These are phyloP conservation scores for Cupressus sempervirens DNA, from an alignment of 75 land plant genomes.

Conservation along the genomic window DNA sequence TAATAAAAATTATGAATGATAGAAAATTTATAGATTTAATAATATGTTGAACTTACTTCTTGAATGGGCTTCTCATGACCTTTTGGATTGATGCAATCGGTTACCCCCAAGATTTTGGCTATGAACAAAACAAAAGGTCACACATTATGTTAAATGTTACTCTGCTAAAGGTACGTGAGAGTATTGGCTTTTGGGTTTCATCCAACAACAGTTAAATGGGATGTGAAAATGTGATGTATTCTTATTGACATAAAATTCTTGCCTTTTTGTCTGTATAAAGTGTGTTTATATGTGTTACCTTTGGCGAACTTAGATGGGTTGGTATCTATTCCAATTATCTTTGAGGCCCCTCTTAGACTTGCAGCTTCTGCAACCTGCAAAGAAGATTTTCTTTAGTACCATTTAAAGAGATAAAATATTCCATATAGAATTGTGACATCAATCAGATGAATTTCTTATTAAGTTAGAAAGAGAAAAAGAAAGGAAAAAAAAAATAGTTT, in stretches of 20 bases:
- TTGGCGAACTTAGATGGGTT: conserved; percentile 39
- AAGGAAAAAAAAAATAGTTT: too few species aligned
- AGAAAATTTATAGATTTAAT: too few species aligned
- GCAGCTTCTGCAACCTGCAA: conserved; percentile 62
- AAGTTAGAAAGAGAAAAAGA: background rate
- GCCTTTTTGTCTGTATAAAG: too few species aligned
- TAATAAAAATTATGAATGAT: too few species aligned
- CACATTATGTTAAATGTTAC: background rate
- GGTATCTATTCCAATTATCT: conserved; percentile 59
- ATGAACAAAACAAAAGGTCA: background rate
- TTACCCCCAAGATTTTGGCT: conserved; percentile 54
- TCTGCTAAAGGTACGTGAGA: background rate
- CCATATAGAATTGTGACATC: too few species aligned
- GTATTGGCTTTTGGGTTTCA: too few species aligned
- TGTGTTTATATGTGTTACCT: conserved; percentile 20
- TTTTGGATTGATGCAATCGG: conserved; percentile 54
- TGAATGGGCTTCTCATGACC: conserved; percentile 43
- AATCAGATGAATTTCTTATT: background rate
- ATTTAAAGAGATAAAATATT: background rate
- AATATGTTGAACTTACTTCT: conserved; percentile 30
- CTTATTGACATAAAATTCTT: too few species aligned
- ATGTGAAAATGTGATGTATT: background rate
- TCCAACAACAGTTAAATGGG: too few species aligned
- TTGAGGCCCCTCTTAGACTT: conserved; percentile 38
- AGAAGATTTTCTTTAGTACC: background rate